A percentile compares a stretch with the other conserved stretches of the same genome.
Conservation (phyloP, 1,139 yeast genomes). For the Yamadazyma sp. region DNA sequence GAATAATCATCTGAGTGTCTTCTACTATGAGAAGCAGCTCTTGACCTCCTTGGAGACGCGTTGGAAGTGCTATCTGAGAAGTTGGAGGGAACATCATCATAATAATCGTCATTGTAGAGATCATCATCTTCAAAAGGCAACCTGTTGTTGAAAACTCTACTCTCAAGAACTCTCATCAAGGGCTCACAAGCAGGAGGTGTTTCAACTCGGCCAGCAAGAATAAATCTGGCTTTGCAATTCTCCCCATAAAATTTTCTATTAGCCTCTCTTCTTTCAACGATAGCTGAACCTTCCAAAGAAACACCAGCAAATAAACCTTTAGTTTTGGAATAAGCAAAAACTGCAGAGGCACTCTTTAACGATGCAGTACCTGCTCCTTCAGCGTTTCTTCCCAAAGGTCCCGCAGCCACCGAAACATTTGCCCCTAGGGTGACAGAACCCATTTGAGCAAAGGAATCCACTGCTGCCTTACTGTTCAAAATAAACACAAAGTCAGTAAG, state of each 20-base stretch:
- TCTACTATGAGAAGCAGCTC: slow-evolving; percentile 28
- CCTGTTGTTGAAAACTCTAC: slow-evolving; percentile 75
- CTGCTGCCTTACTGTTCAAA: slow-evolving; percentile 82
- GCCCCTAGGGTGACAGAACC: slow-evolving; percentile 97
- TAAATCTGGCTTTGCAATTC: slow-evolving; percentile 79
- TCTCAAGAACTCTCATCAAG: slow-evolving; percentile 79
- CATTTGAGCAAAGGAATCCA: slow-evolving; percentile 87
- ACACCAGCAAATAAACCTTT: slow-evolving; percentile 98
- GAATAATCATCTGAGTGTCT: slow-evolving; percentile 44
- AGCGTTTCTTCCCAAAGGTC: slow-evolving; percentile 96
- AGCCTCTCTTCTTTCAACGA: slow-evolving; percentile 94
- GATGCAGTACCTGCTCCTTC: slow-evolving; percentile 98
- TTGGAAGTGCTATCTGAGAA: slow-evolving; percentile 50
- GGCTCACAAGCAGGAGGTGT: slow-evolving; percentile 94
- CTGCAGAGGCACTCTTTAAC: slow-evolving; percentile 81
- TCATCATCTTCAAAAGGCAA: slow-evolving; percentile 52
- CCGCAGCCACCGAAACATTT: slow-evolving; percentile 95
- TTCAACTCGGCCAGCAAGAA: slow-evolving; percentile 82
- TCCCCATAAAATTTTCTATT: slow-evolving; percentile 91
- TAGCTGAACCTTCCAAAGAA: slow-evolving; percentile 93
- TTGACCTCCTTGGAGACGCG: slow-evolving; percentile 28
- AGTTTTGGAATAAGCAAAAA: slow-evolving; percentile 91
- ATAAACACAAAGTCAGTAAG: slow-evolving; percentile 95
- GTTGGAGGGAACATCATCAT: slow-evolving; percentile 68
- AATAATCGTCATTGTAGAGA: slow-evolving; percentile 56